A percentile compares a stretch with the other conserved stretches of the same genome.
These are phyloP conservation scores for grape (Vitis vinifera) DNA, from an alignment of 164 flowering plant species.

Conservation along the genomic window ASM3070453v1 NC_081810.1:7483001-7483500, in stretches of 20 bases:
- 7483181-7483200: slow-evolving; percentile 9
- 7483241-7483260: no score
- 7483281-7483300: no score
- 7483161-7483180: slow-evolving; percentile 97
- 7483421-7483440: not conserved
- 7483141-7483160: slow-evolving; percentile 82
- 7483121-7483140: slow-evolving; percentile 85
- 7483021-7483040: not conserved
- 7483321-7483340: no score
- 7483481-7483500: not conserved
- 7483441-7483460: not conserved
- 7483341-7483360: no score
- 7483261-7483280: no score
- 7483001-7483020: not conserved
- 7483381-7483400: no score
- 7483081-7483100: slow-evolving; percentile 75
- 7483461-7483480: not conserved
- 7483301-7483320: no score
- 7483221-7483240: no score
- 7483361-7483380: no score
- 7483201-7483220: no score
- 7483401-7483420: no score
- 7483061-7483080: slow-evolving; percentile 98
- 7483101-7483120: slow-evolving; percentile 96
- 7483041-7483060: slow-evolving; percentile 3